These are phyloP conservation scores for Gastrodia elata DNA, from an alignment of 106 monocot species.

Conservation along the genomic window DNA sequence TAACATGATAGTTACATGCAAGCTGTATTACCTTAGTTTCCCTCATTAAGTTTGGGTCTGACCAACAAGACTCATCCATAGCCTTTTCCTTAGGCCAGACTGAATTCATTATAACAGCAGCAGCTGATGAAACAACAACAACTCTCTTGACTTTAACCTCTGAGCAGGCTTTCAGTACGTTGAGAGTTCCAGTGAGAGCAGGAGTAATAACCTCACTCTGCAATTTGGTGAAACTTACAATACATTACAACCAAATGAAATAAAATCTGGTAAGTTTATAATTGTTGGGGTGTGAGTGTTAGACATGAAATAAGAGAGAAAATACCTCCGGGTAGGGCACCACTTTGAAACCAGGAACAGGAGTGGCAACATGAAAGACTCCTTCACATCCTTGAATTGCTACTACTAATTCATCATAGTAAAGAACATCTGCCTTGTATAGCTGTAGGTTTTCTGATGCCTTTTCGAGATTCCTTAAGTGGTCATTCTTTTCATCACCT, in stretches of 20 bases:
- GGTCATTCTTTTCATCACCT: slow-evolving; percentile 35
- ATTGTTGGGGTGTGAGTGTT: no score
- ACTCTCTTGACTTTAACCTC: slow-evolving; percentile 25
- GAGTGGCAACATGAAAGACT: slow-evolving; percentile 39
- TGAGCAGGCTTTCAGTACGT: slow-evolving; percentile 39
- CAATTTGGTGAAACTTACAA: neutral
- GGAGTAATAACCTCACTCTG: slow-evolving; percentile 35
- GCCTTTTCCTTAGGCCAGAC: slow-evolving; percentile 20
- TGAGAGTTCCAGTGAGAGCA: slow-evolving; percentile 40
- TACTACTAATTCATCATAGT: slow-evolving; percentile 6
- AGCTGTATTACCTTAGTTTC: slow-evolving; percentile 19
- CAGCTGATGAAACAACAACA: slow-evolving; percentile 36
- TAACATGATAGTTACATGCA: no score
- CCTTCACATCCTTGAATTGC: slow-evolving; percentile 35
- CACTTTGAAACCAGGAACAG: slow-evolving; percentile 15
- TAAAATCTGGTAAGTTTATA: no score
- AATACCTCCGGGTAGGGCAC: slow-evolving; percentile 27
- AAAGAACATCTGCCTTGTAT: slow-evolving; percentile 33
- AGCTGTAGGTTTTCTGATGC: slow-evolving; percentile 31
- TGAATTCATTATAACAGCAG: slow-evolving; percentile 20
- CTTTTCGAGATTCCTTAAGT: slow-evolving; percentile 28
- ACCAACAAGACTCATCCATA: slow-evolving; percentile 52
- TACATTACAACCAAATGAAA: neutral
- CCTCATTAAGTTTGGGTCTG: slow-evolving; percentile 21
- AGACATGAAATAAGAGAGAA: no score